A percentile compares a stretch with the other conserved stretches of the same genome.
phyloP scores from a whole-genome alignment of 768 basidiomycete genomes.

The Suillus subaureus region DNA sequence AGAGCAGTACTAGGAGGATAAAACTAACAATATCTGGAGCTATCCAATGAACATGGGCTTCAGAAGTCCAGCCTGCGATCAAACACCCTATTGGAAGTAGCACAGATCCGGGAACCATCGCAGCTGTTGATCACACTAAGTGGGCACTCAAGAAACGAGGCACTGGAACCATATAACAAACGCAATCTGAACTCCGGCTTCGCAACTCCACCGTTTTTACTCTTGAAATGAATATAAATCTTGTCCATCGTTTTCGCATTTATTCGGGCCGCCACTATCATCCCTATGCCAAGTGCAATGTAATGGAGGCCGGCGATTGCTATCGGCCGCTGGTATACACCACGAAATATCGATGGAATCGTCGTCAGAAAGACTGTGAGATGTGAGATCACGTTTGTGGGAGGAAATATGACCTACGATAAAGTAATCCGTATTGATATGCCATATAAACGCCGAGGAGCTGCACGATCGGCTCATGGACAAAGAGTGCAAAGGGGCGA shows the following conservation, averaged over 20 bases:
- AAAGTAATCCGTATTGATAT: slow-evolving; percentile 65
- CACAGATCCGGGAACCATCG: slow-evolving; percentile 62
- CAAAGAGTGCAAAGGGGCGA: slow-evolving; percentile 71
- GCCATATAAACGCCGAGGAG: slow-evolving; percentile 70
- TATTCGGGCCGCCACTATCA: slow-evolving; percentile 51
- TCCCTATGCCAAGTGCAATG: slow-evolving; percentile 68
- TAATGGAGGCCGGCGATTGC: slow-evolving; percentile 36
- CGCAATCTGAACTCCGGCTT: slow-evolving; percentile 58
- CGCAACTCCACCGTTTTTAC: slow-evolving; percentile 54
- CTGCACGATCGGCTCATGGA: slow-evolving; percentile 61
- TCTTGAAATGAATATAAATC: slow-evolving; percentile 52
- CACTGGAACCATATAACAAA: slow-evolving; percentile 21
- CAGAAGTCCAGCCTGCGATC: slow-evolving; percentile 70
- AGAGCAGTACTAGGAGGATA: slow-evolving; percentile 1
- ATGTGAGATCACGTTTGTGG: not conserved
- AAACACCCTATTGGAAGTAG: slow-evolving; percentile 69
- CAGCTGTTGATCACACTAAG: slow-evolving; percentile 38
- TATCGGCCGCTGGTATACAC: slow-evolving; percentile 51
- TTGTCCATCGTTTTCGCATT: slow-evolving; percentile 60
- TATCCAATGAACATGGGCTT: slow-evolving; percentile 66
- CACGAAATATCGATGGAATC: slow-evolving; percentile 58
- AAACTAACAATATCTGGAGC: slow-evolving; percentile 61
- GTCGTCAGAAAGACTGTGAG: slow-evolving; percentile 65
- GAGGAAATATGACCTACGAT: slow-evolving; percentile 40
- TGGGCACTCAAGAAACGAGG: not conserved